Base-by-base conservation (phyloP, 2,329 filamentous ascomycete species). In the Septoria linicola region DNA sequence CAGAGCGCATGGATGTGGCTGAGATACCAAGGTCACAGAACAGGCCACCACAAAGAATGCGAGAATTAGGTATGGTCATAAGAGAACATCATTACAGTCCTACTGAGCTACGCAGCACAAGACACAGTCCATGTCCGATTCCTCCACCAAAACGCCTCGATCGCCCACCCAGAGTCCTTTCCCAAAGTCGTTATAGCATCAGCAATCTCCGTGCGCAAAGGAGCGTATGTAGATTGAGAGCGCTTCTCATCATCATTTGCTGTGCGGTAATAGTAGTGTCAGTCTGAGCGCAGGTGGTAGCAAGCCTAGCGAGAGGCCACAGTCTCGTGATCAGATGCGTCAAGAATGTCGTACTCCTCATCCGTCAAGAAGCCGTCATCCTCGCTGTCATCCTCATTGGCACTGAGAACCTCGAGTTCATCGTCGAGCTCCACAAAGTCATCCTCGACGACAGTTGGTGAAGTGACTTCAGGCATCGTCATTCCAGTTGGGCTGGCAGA, bases 271-370 rank as follows among this genome's bases (percentile, higher is more conserved):
- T 35, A 31, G 25, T 39, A 14, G 16, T 40, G 21, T 27, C 47
- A 39, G 16, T 50, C 51, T 41, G 35, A 37, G 43, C 21, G 37
- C 30, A 25, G 25, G 17, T 41, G 20, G n/a, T 19, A 5, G 19
- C 37, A n/a, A 13, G n/a, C 32, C 19, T 50, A 50, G 41, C 39
- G 41, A 19, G 53, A 66, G 17, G 64, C 63, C 35, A 69, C 61
- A 37, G 67, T 70, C 62, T 97, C 92, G 70, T 95, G 88, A 61
- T 97, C 92, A 53, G 89, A 95, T 36, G 90, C 92, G 73, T 96
- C 90, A 39, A 97, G 82, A 59, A 97, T 91, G 65, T 99, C 93
- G 70, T 97, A 99, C 73, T 99, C 93, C 70, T 97, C 93, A 59
- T 99, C 93, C 0, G 93, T 97, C 77, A 95, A 74, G 77, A 96